These are phyloP conservation scores for Periglandula ipomoeae DNA, from an alignment of 2,329 filamentous ascomycete species.

Conservation along the genomic window DNA sequence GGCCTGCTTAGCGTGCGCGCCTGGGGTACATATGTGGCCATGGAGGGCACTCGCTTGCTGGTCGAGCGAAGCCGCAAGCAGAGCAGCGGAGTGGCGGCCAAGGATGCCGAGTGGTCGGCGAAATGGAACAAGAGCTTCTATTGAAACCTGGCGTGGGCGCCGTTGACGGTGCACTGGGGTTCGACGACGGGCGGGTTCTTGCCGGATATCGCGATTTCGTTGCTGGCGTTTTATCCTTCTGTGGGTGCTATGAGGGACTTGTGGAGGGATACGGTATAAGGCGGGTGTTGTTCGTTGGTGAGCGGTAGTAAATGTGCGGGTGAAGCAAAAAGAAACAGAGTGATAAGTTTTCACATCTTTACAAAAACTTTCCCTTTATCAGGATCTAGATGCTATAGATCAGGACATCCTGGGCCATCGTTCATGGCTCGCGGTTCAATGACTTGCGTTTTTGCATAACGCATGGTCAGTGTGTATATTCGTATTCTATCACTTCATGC, in stretches of 20 bases:
- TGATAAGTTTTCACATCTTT: too few species aligned
- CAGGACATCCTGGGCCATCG: too few species aligned
- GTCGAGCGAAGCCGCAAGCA: conserved; percentile 34
- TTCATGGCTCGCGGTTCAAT: too few species aligned
- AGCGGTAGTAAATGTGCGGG: too few species aligned
- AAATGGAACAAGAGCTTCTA: conserved; percentile 59
- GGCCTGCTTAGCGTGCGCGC: conserved; percentile 67
- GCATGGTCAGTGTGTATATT: too few species aligned
- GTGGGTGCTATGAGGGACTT: conserved; percentile 34
- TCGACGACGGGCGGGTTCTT: conserved; percentile 48
- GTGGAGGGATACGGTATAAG: conserved; percentile 30
- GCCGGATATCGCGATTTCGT: conserved; percentile 30
- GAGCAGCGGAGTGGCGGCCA: conserved; percentile 20
- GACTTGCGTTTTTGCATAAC: too few species aligned
- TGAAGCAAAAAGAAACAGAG: too few species aligned
- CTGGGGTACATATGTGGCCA: conserved; percentile 69
- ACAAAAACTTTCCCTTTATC: too few species aligned
- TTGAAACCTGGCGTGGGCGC: conserved; percentile 67
- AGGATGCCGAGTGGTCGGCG: conserved; percentile 32
- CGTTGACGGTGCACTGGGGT: conserved; percentile 79
- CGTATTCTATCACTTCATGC: too few species aligned
- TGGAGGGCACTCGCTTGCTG: conserved; percentile 62
- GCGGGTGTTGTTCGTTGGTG: too few species aligned
- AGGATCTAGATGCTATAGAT: too few species aligned
- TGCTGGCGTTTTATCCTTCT: conserved; percentile 36